Evolutionary conservation across 148 eudicot genomes (phyloP).

Genomic region (Hydrangea macrophylla): DNA sequence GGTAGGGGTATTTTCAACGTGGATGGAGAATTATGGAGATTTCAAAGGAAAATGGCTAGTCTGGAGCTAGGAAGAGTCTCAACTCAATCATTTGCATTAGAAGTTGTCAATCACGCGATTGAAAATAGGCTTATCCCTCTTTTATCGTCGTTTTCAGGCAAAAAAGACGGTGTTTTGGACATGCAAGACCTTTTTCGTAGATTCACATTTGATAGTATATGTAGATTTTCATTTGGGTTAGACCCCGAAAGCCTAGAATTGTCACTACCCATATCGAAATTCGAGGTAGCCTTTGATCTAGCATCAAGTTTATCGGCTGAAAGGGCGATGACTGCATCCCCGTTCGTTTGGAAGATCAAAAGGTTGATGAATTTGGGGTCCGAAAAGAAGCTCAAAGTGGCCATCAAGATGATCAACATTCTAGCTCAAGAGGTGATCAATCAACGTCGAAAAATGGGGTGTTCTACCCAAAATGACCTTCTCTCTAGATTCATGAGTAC

Average conservation of each 20-base stretch:
- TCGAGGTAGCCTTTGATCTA: constrained; percentile 51
- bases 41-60: constrained; percentile 71
- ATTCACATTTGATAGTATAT: constrained; percentile 58
- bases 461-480: constrained; percentile 28
- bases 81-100: constrained; percentile 41
- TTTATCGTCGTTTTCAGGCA: constrained; percentile 18
- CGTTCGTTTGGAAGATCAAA: constrained; percentile 55
- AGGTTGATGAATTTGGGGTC: constrained; percentile 42
- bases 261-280: constrained; percentile 37
- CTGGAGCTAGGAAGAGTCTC: constrained; percentile 59
- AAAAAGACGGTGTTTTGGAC: constrained; percentile 28
- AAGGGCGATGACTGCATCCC: constrained; percentile 49
- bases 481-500: constrained; percentile 56
- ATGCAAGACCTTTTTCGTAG: constrained; percentile 57
- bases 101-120: constrained; percentile 47
- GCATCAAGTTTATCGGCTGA: constrained; percentile 65
- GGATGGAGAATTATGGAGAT: constrained; percentile 69
- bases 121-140: constrained; percentile 42
- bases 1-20: constrained; percentile 77
- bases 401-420: constrained; percentile 36
- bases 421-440: constrained; percentile 52
- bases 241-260: constrained; percentile 42
- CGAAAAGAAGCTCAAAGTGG: constrained; percentile 45
- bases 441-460: constrained; percentile 37
- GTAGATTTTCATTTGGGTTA: constrained; percentile 67